These are phyloP conservation scores for Stramenopiles sp. DNA, from an alignment of 352 stramenopile species.

Conservation along the genomic window DNA sequence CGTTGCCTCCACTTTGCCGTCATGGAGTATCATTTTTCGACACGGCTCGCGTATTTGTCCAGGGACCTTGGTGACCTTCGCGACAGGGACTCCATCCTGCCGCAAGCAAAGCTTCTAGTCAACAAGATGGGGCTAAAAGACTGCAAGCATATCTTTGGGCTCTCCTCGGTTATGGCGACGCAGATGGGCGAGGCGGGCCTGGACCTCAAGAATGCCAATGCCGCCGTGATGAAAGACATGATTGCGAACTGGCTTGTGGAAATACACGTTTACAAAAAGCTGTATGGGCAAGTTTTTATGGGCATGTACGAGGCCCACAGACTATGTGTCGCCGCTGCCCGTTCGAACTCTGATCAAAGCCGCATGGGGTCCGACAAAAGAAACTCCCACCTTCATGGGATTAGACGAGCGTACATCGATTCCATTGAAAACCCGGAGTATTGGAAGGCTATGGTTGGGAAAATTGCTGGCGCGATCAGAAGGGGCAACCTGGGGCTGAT, in stretches of 20 bases:
- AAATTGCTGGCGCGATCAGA: no score
- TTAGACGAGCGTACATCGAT: neutral
- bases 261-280: neutral
- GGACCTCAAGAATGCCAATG: neutral
- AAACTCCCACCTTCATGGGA: neutral
- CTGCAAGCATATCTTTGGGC: neutral
- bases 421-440: neutral
- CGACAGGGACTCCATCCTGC: neutral
- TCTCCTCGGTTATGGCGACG: neutral
- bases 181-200: neutral
- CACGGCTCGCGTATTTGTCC: neutral
- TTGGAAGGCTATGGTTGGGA: no score
- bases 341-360: neutral
- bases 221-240: neutral
- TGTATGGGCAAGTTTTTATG: neutral
- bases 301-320: neutral
- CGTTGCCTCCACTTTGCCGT: neutral
- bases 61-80: neutral
- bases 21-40: neutral
- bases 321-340: neutral
- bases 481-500: no score
- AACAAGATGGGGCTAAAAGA: neutral
- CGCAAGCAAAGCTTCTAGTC: neutral
- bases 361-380: neutral
- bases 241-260: neutral